Conservation (phyloP, 495 filamentous ascomycete genomes). For the Bombardia bombarda region DNA sequence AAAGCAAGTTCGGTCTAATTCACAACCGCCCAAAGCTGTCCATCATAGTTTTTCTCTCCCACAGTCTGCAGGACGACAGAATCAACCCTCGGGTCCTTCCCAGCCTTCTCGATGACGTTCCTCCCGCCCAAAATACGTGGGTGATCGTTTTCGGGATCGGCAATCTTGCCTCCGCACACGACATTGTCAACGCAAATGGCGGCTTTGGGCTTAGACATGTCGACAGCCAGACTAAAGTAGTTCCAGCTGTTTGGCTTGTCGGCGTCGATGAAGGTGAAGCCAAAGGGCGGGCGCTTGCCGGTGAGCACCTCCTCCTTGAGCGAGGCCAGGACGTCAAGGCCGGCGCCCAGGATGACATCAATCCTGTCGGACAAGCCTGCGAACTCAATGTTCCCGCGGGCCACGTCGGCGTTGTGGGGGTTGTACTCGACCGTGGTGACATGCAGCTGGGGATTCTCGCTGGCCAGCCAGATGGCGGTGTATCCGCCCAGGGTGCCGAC, state of each 20-base stretch:
- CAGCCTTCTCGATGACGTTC: slow-evolving; percentile 36
- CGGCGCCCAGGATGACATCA: slow-evolving; percentile 39
- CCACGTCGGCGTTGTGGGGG: slow-evolving; percentile 30
- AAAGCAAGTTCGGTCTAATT: too few species aligned
- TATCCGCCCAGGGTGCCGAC: slow-evolving; percentile 47
- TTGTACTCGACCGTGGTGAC: slow-evolving; percentile 42
- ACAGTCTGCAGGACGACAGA: slow-evolving; percentile 43
- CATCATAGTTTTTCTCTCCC: slow-evolving; percentile 46
- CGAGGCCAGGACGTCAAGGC: slow-evolving; percentile 33
- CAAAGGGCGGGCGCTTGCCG: slow-evolving; percentile 37
- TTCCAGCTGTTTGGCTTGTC: slow-evolving; percentile 39
- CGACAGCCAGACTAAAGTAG: slow-evolving; percentile 40
- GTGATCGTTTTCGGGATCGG: slow-evolving; percentile 5
- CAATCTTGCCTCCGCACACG: slow-evolving; percentile 32
- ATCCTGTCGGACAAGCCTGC: slow-evolving; percentile 24
- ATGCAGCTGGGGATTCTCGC: slow-evolving; percentile 21
- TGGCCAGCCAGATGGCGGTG: slow-evolving; percentile 43
- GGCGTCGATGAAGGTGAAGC: slow-evolving; percentile 47
- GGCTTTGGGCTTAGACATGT: slow-evolving; percentile 25
- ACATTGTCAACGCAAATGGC: slow-evolving; percentile 43
- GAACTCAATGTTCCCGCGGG: slow-evolving; percentile 33
- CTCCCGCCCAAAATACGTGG: slow-evolving; percentile 8
- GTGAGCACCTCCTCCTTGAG: slow-evolving; percentile 35
- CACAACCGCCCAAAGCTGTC: slow-evolving; percentile 30
- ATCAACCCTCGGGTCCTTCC: slow-evolving; percentile 36